These are phyloP conservation scores for Aspergillus sojae DNA, from an alignment of 2,329 filamentous ascomycete species.

Conservation along the genomic window DNA sequence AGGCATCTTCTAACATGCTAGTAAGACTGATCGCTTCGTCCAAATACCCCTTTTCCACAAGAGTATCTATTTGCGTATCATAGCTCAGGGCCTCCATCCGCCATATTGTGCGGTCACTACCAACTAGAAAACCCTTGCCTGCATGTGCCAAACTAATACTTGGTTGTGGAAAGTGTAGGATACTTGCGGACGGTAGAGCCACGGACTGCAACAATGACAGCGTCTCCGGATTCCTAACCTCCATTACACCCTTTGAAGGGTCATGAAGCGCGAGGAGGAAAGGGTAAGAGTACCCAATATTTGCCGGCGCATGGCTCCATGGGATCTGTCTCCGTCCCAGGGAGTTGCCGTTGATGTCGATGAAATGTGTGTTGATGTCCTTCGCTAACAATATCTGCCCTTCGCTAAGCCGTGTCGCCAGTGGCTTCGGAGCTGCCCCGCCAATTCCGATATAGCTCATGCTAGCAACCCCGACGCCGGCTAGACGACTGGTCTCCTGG, in stretches of 20 bases:
- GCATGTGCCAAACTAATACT: conserved; percentile 94
- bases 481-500: conserved; percentile 73
- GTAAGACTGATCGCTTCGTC: conserved; percentile 93
- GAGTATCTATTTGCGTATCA: conserved; percentile 81
- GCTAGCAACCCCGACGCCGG: conserved; percentile 77
- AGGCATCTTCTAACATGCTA: conserved; percentile 86
- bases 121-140: conserved; percentile 92
- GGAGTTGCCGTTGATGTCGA: conserved; percentile 79
- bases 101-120: conserved; percentile 90
- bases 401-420: conserved; percentile 79
- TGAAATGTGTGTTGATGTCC: conserved; percentile 93
- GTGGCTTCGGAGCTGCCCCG: conserved; percentile 85
- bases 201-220: conserved; percentile 87
- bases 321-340: conserved; percentile 86
- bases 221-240: conserved; percentile 91
- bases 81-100: conserved; percentile 94
- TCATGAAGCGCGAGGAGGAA: conserved; percentile 88
- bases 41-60: conserved; percentile 72
- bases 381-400: conserved; percentile 92
- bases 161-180: conserved; percentile 88
- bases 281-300: conserved; percentile 93
- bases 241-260: conserved; percentile 78
- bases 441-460: conserved; percentile 98
- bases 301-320: conserved; percentile 85
- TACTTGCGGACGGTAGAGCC: conserved; percentile 75